Evolutionary conservation across 2,329 filamentous ascomycete genomes (phyloP).

Genomic region (Trichoderma sp.): DNA sequence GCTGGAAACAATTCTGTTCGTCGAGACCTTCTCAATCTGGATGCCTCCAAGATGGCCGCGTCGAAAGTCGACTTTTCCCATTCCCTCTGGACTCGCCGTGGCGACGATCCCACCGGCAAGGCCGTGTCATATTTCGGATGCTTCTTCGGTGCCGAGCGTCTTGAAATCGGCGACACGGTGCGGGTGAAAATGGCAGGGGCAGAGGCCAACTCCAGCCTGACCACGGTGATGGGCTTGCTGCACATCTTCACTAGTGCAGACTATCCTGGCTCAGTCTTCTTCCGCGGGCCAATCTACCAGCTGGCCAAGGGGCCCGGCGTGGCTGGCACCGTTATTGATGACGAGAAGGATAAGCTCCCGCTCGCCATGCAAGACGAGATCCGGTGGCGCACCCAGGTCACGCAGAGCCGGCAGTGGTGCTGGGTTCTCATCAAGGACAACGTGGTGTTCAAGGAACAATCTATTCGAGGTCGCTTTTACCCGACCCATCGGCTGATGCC

Average conservation of each 20-base stretch:
- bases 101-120: slow-evolving; percentile 37
- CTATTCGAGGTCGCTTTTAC: slow-evolving; percentile 60
- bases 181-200: slow-evolving; percentile 47
- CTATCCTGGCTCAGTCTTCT: slow-evolving; percentile 41
- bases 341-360: slow-evolving; percentile 46
- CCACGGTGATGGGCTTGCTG: slow-evolving; percentile 42
- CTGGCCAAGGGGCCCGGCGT: slow-evolving; percentile 35
- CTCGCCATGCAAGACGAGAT: slow-evolving; percentile 44
- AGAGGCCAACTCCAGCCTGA: slow-evolving; percentile 40
- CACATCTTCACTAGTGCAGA: slow-evolving; percentile 44
- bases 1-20: slow-evolving; percentile 40
- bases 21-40: slow-evolving; percentile 47
- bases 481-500: slow-evolving; percentile 55
- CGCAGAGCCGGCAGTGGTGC: slow-evolving; percentile 39
- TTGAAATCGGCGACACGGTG: slow-evolving; percentile 51
- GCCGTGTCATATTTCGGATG: slow-evolving; percentile 47
- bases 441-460: slow-evolving; percentile 49
- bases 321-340: slow-evolving; percentile 35
- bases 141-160: slow-evolving; percentile 54
- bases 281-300: slow-evolving; percentile 46
- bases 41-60: slow-evolving; percentile 55
- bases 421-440: slow-evolving; percentile 49
- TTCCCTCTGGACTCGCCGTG: slow-evolving; percentile 49
- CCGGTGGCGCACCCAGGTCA: slow-evolving; percentile 43
- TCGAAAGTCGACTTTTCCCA: slow-evolving; percentile 51